A percentile compares a stretch with the other conserved stretches of the same genome.
Evolutionary conservation across 768 basidiomycete species (phyloP).

Genomic region (Rhizopogon vesiculosus): DNA sequence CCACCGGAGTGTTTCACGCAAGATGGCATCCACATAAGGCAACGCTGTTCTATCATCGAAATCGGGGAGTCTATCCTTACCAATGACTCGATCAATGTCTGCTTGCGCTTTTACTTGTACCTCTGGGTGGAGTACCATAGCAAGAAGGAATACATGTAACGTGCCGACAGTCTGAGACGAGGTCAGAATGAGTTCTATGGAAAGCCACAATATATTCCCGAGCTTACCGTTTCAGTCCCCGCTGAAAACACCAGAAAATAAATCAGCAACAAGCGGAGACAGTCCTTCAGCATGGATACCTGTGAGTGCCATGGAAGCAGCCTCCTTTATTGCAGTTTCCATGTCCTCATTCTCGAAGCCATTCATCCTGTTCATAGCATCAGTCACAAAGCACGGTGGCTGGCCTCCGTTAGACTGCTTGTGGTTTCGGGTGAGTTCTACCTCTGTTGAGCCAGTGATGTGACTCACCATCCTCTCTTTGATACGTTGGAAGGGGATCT

Average conservation of each 20-base stretch:
- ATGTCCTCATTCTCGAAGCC: constrained; percentile 15
- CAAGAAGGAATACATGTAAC: constrained; percentile 23
- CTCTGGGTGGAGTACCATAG: constrained; percentile 30
- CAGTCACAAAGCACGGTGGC: constrained; percentile 22
- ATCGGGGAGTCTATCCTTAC: constrained; percentile 20
- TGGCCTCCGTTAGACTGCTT: constrained; percentile 13
- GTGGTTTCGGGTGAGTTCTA: background rate
- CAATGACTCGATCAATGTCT: constrained; percentile 28
- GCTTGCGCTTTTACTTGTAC: constrained; percentile 27
- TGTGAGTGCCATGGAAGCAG: constrained; percentile 25
- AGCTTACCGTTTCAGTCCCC: constrained; percentile 23
- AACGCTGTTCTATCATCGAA: constrained; percentile 21
- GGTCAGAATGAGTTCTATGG: background rate
- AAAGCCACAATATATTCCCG: background rate
- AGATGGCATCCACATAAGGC: constrained; percentile 25
- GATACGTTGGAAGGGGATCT: constrained; percentile 23
- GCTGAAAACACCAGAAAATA: constrained; percentile 12
- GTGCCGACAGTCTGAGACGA: constrained; percentile 24
- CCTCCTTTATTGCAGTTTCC: constrained; percentile 20
- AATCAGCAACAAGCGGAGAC: background rate
- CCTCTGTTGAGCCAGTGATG: background rate
- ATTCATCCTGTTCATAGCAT: constrained; percentile 17
- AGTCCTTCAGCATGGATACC: constrained; percentile 11
- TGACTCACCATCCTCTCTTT: constrained; percentile 15
- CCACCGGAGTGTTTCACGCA: constrained; percentile 30